phyloP scores from a whole-genome alignment of 192 early-diverging fungal genomes.

The Blastocladiella britannica region DNA sequence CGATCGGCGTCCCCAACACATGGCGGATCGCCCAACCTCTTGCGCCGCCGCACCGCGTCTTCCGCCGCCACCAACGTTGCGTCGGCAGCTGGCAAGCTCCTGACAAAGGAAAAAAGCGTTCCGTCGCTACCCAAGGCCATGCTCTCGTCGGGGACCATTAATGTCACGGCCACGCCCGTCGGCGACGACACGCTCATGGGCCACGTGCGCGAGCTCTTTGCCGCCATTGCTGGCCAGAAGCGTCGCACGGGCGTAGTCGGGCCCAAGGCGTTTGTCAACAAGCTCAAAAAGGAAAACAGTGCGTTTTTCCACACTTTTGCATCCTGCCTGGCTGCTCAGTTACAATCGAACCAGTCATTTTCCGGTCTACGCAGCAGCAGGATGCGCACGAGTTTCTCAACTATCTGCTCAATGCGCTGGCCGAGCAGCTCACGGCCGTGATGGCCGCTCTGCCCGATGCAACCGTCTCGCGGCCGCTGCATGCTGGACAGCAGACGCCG shows the following conservation, averaged over 20 bases:
- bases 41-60: neutral
- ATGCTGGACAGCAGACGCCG: too few species aligned
- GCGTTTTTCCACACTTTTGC: constrained; percentile 6
- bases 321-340: too few species aligned
- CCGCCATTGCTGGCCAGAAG: constrained; percentile 55
- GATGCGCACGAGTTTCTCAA: constrained; percentile 98
- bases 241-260: constrained; percentile 65
- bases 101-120: constrained; percentile 4
- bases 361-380: constrained; percentile 83
- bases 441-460: neutral
- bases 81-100: constrained; percentile 1
- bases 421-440: constrained; percentile 35
- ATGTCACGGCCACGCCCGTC: too few species aligned
- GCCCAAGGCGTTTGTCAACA: constrained; percentile 65
- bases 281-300: constrained; percentile 87
- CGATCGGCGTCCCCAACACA: too few species aligned
- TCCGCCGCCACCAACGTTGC: neutral
- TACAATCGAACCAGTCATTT: too few species aligned
- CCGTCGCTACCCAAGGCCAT: neutral
- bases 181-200: constrained; percentile 61
- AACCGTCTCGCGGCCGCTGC: too few species aligned
- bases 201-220: constrained; percentile 67
- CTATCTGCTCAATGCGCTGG: constrained; percentile 76
- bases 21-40: neutral
- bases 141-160: too few species aligned